Conservation (phyloP, 257 asterid genomes). For the Echites panduratus region DNA sequence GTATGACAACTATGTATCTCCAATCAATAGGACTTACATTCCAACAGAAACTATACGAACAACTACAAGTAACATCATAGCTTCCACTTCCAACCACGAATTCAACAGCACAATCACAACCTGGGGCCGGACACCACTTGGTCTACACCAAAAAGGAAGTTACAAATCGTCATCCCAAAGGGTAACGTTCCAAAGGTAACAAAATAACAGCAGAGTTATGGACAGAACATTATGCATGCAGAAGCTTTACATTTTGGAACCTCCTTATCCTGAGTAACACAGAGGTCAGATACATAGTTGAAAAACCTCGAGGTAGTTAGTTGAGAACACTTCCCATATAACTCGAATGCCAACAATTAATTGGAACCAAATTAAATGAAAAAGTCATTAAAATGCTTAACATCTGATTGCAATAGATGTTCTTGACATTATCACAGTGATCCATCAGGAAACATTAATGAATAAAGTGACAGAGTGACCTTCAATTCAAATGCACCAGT, state of each 20-base stretch:
- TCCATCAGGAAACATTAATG: background rate
- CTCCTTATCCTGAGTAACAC: background rate
- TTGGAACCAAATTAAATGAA: background rate
- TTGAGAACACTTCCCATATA: background rate
- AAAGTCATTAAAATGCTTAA: background rate
- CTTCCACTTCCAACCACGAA: conserved; percentile 88
- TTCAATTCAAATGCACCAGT: background rate
- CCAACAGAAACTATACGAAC: conserved; percentile 95
- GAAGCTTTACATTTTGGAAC: too few relatives aligned
- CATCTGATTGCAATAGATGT: background rate
- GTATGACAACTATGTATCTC: conserved; percentile 5
- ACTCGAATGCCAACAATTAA: background rate
- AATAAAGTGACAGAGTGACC: background rate
- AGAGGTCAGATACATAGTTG: background rate
- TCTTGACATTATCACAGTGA: background rate
- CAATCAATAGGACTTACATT: conserved; percentile 56
- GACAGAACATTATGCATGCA: too few relatives aligned
- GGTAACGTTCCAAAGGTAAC: background rate
- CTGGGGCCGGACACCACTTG: conserved; percentile 99
- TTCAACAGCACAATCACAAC: conserved; percentile 90
- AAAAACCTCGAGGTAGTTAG: background rate
- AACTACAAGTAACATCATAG: conserved; percentile 89
- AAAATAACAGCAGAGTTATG: background rate
- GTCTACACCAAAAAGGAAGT: conserved; percentile 43
- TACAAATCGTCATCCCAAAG: conserved; percentile 4